Evolutionary conservation across 352 stramenopile genomes (phyloP), one percentile per base, ranked within the genome.

Genomic region (Stephanocyclus meneghinianus): DNA sequence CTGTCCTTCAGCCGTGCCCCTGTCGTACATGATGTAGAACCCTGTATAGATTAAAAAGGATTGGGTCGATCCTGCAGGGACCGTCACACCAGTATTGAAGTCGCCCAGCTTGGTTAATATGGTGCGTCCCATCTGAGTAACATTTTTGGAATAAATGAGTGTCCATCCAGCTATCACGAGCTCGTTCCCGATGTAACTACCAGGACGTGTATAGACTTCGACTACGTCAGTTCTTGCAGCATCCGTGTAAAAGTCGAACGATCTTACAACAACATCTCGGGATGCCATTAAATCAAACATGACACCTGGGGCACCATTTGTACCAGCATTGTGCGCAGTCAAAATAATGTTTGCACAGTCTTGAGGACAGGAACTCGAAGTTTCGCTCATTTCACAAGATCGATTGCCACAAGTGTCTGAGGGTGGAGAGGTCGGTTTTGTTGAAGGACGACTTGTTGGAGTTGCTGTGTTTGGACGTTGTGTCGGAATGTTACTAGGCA

Each of bases 231-330:
- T 69, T 18, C 26, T 32, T 29, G 21, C 18, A 44, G 18, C 16
- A 56, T 13, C n/a, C 2, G 66, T 60, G 40, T 68, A 76, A 26
- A 76, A 42, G 10, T 76, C 45, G 37, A 81, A 48, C 40, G 74
- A 59, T 47, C 47, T 72, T 16, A 81, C 37, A 16, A 57, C 50
- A 32, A 81, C 26, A 51, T 76, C 60, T n/a, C 15, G 30, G 13
- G 60, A 30, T 3, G 74, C 66, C 61, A 70, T 71, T 4, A 81
- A 40, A 53, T 73, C 74, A 55, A 81, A 81, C 65, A 81, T 76
- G 26, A 48, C 32, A 16, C 74, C 74, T 21, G 21, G 10, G 11
- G 42, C 18, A 57, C 61, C 61, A 44, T 57, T 48, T 1, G 15
- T n/a, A 16, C 37, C 32, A 35, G 11, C 16, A 32, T 35, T 53